phyloP scores from a whole-genome alignment of 225 moss, liverwort and hornwort species.

The Climacium dendroides region DNA sequence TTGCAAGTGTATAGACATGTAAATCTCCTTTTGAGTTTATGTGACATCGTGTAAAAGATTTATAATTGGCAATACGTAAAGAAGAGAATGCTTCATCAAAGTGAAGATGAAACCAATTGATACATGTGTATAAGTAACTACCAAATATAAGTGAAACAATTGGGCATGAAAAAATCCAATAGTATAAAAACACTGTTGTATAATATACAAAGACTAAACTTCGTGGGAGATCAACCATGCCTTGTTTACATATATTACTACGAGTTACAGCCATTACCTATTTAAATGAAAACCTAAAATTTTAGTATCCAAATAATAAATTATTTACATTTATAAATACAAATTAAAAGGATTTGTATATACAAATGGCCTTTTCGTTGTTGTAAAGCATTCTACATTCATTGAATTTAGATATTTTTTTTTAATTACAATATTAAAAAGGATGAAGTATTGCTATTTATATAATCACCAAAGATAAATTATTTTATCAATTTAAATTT shows the following conservation, averaged over 20 bases:
- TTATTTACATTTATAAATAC: too few relatives aligned
- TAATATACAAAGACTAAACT: conserved; percentile 32
- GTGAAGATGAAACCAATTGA: conserved; percentile 62
- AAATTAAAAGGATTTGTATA: background rate
- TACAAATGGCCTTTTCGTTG: background rate
- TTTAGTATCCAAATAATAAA: too few relatives aligned
- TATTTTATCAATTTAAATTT: too few relatives aligned
- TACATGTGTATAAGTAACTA: conserved; percentile 40
- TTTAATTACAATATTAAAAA: too few relatives aligned
- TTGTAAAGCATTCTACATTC: background rate
- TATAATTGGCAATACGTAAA: conserved; percentile 40
- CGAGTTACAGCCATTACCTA: conserved; percentile 52
- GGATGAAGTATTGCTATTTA: background rate
- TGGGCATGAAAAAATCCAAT: conserved; percentile 48
- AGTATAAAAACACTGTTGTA: conserved; percentile 29
- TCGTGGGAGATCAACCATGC: conserved; percentile 14
- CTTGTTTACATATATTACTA: conserved; percentile 32
- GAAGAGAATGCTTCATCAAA: conserved; percentile 58
- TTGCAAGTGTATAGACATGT: conserved; percentile 37
- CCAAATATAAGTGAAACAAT: conserved; percentile 50
- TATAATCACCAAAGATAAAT: background rate
- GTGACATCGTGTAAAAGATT: conserved; percentile 43
- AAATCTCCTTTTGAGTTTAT: conserved; percentile 25
- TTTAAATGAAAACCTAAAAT: background rate
- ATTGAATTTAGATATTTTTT: background rate